Conservation (phyloP, 306 rosid genomes). For the Lathyrus tuberosus region DNA sequence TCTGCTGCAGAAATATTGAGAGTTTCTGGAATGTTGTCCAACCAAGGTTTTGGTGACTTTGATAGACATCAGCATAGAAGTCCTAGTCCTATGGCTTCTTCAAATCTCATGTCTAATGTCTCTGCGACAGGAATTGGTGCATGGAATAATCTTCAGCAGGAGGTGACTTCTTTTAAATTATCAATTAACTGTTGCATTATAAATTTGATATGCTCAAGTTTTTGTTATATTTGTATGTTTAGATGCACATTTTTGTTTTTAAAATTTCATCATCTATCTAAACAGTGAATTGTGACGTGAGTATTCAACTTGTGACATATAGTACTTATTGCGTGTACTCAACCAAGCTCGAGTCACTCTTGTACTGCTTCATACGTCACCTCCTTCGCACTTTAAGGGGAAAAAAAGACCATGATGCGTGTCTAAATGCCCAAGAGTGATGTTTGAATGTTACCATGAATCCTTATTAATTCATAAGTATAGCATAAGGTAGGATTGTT, state of each 20-base stretch:
- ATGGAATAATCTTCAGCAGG: constrained; percentile 92
- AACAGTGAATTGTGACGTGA: constrained; percentile 1
- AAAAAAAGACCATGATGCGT: too few species aligned
- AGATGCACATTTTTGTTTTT: neutral
- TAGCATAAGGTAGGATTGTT: neutral
- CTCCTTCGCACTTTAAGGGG: too few species aligned
- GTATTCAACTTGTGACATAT: neutral
- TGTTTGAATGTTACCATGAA: neutral
- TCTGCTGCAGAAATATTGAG: constrained; percentile 80
- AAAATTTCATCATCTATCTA: constrained; percentile 10
- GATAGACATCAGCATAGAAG: constrained; percentile 97
- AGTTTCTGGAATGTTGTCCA: constrained; percentile 96
- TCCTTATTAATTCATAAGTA: neutral
- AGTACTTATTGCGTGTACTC: constrained; percentile 1
- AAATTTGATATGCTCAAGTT: constrained; percentile 9
- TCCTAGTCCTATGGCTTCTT: constrained; percentile 99
- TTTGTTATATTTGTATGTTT: constrained; percentile 25
- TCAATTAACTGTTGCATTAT: constrained; percentile 8
- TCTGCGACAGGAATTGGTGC: constrained; percentile 74
- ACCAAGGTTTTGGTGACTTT: constrained; percentile 95
- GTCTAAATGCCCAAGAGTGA: too few species aligned
- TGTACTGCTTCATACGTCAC: too few species aligned
- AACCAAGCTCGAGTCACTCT: too few species aligned
- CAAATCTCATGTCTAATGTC: constrained; percentile 82
- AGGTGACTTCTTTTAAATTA: constrained; percentile 55